These are phyloP conservation scores for Blumeria hordei DNA, from an alignment of 2,329 filamentous ascomycete species.

Conservation along the genomic window DNA sequence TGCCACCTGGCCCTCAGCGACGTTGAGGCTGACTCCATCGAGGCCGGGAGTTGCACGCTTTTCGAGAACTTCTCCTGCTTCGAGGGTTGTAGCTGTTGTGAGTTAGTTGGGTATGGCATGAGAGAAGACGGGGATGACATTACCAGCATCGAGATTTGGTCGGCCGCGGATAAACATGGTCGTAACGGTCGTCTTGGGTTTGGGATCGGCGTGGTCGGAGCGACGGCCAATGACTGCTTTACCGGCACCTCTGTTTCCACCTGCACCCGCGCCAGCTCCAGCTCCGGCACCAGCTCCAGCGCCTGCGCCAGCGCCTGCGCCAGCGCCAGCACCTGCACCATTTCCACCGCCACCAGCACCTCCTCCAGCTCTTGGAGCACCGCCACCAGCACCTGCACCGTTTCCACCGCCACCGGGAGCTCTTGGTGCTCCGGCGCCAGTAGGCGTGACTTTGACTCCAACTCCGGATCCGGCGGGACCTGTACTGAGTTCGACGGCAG, in stretches of 20 bases:
- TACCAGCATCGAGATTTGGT: slow-evolving; percentile 5
- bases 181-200: slow-evolving; percentile 13
- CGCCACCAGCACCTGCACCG: not conserved
- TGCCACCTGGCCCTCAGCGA: slow-evolving; percentile 12
- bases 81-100: too few relatives aligned
- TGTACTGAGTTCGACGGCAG: slow-evolving; percentile 19
- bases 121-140: not conserved
- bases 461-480: slow-evolving; percentile 18
- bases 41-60: slow-evolving; percentile 6
- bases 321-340: not conserved
- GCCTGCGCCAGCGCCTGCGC: slow-evolving; percentile 18
- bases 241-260: not conserved
- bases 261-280: not conserved
- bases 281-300: slow-evolving; percentile 14
- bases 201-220: slow-evolving; percentile 3
- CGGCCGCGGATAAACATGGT: slow-evolving; percentile 13
- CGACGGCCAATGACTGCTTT: slow-evolving; percentile 2
- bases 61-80: not conserved
- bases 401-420: not conserved
- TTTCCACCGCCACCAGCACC: not conserved
- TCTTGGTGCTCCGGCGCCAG: slow-evolving; percentile 1
- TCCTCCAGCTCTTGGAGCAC: not conserved
- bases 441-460: slow-evolving; percentile 16
- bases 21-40: slow-evolving; percentile 13
- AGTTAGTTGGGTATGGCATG: too few relatives aligned